Evolutionary conservation across 2,329 filamentous ascomycete genomes (phyloP).

Genomic region (Fusarium sp.): DNA sequence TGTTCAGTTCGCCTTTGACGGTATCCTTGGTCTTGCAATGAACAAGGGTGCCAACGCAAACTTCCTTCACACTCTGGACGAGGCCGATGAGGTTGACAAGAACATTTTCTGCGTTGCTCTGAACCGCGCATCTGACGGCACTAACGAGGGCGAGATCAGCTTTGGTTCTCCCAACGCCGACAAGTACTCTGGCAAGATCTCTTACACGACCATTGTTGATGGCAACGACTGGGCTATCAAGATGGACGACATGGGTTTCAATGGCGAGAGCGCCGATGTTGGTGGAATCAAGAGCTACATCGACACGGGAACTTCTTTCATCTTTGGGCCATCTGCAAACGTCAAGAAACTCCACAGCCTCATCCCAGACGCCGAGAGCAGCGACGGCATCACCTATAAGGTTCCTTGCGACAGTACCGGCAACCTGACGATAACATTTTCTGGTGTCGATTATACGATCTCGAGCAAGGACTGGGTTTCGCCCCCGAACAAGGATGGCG

Average conservation of each 20-base stretch:
- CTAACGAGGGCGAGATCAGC: constrained; percentile 81
- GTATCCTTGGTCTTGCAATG: constrained; percentile 85
- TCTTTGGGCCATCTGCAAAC: constrained; percentile 79
- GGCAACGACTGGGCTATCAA: constrained; percentile 81
- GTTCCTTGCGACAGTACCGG: constrained; percentile 80
- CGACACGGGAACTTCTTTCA: constrained; percentile 87
- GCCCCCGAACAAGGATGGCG: constrained; percentile 59
- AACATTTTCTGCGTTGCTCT: constrained; percentile 83
- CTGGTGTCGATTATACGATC: constrained; percentile 76
- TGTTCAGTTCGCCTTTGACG: constrained; percentile 85
- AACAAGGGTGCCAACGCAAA: constrained; percentile 73
- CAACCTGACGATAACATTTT: constrained; percentile 77
- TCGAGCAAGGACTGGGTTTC: constrained; percentile 81
- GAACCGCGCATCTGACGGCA: constrained; percentile 75
- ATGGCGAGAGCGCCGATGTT: constrained; percentile 71
- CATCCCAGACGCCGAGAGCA: constrained; percentile 73
- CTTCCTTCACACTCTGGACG: constrained; percentile 75
- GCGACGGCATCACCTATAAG: constrained; percentile 74
- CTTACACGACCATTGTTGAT: constrained; percentile 72
- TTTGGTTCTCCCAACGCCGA: constrained; percentile 80
- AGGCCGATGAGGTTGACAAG: constrained; percentile 68
- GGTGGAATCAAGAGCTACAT: constrained; percentile 77
- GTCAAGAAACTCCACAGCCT: constrained; percentile 77
- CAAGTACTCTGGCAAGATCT: constrained; percentile 78
- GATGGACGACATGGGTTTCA: constrained; percentile 75